Evolutionary conservation across 495 filamentous ascomycete genomes (phyloP), one percentile per base, ranked within the genome.

Genomic region (Penicillium canescens): DNA sequence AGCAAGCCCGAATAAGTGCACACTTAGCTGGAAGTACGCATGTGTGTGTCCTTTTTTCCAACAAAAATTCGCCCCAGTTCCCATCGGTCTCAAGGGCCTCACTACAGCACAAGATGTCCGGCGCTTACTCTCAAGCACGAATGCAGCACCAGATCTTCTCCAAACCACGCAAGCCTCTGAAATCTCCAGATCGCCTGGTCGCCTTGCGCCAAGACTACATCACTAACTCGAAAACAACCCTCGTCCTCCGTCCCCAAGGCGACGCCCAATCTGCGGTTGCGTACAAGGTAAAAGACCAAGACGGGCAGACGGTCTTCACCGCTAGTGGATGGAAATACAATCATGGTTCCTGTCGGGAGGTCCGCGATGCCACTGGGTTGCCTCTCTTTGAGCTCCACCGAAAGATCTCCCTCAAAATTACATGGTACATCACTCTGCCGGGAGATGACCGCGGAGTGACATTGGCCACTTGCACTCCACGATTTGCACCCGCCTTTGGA

Each of bases 351-450:
- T 57, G 51, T 41, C 55, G 55, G 11, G 59, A 62, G 35, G 45
- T 62, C 39, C 55, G 59, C 9, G 55, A 58, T 13, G 45, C 54
- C 6, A 54, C 59, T n/a, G 59, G 59, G 1, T 36, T 61, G 2
- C 59, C 59, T 1, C 33, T 61, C 10, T 61, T 69, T 44, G 63
- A 69, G 34, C 46, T 69, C 5, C 60, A 66, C 26, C 40, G 40
- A 10, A 58, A 55, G 26, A 14, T 18, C 3, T 18, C 45, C 7
- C 39, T 49, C 18, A 45, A 36, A 18, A 36, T 46, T 13, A 35
- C 46, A 3, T 66, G 66, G 66, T 54, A 36, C 9, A 43, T 66
- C 34, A 60, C 60, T 0, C 45, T 66, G 36, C 63, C 66, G 2
- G 66, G 63, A 39, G 45, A 44, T 37, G 38, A 37, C 24, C 31